phyloP scores from a whole-genome alignment of 2,329 filamentous ascomycete species.

The Colletotrichum sansevieriae region DNA sequence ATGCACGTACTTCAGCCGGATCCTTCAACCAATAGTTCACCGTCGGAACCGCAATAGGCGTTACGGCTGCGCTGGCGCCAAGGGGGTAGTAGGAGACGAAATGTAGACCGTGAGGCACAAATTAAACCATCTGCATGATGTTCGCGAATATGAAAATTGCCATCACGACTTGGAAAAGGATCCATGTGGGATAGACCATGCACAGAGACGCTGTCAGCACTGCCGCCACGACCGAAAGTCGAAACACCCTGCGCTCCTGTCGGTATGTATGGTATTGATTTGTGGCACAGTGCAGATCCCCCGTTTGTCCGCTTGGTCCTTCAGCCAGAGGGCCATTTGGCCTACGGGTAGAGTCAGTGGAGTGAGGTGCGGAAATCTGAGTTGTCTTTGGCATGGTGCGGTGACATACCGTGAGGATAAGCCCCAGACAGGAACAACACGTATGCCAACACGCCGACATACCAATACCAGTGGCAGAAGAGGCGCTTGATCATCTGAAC shows the following conservation, averaged over 20 bases:
- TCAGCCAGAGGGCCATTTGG: slow-evolving; percentile 44
- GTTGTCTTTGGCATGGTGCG: background rate
- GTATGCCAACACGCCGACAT: slow-evolving; percentile 44
- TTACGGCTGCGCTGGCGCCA: slow-evolving; percentile 45
- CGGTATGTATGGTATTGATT: slow-evolving; percentile 44
- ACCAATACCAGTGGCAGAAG: slow-evolving; percentile 47
- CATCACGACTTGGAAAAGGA: slow-evolving; percentile 46
- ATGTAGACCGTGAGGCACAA: slow-evolving; percentile 42
- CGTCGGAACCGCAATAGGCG: slow-evolving; percentile 44
- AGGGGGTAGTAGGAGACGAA: slow-evolving; percentile 44
- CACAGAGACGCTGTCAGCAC: slow-evolving; percentile 48
- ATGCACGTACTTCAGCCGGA: slow-evolving; percentile 44
- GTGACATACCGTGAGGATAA: background rate
- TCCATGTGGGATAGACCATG: slow-evolving; percentile 52
- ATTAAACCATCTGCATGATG: slow-evolving; percentile 42
- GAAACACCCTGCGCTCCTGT: slow-evolving; percentile 47
- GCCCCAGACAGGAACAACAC: slow-evolving; percentile 42
- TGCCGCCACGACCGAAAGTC: slow-evolving; percentile 46
- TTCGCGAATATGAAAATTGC: slow-evolving; percentile 43
- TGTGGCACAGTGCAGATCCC: slow-evolving; percentile 43
- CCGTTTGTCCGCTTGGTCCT: slow-evolving; percentile 38
- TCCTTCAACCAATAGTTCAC: slow-evolving; percentile 46
- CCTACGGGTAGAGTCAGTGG: background rate
- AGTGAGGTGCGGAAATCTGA: too few relatives aligned
- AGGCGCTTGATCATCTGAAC: slow-evolving; percentile 45